Conservation (phyloP, 371 early-diverging fungal species). For the Syncephalastrum monosporum region DNA sequence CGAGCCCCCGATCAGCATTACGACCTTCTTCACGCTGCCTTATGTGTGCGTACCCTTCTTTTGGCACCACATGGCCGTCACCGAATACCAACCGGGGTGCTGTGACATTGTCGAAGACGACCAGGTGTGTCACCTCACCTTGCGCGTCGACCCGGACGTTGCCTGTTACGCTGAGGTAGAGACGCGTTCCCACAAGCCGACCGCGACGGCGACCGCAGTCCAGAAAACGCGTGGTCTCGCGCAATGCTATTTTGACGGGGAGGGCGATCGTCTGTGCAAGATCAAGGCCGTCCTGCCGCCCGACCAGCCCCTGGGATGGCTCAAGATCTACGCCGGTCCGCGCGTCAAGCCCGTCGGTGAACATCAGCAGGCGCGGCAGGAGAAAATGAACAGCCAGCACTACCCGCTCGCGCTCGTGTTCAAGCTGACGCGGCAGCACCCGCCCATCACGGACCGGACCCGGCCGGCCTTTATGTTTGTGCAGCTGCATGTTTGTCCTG, state of each 20-base stretch:
- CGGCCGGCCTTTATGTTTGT: constrained; percentile 37
- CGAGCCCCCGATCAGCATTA: constrained; percentile 22
- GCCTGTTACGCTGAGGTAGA: constrained; percentile 41
- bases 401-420: constrained; percentile 37
- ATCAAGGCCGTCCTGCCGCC: constrained; percentile 44
- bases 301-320: constrained; percentile 33
- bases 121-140: constrained; percentile 19
- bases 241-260: constrained; percentile 23
- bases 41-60: constrained; percentile 38
- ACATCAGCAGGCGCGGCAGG: constrained; percentile 10
- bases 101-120: constrained; percentile 13
- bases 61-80: constrained; percentile 24
- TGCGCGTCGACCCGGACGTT: constrained; percentile 21
- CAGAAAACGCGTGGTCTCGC: constrained; percentile 28
- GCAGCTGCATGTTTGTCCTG: constrained; percentile 27
- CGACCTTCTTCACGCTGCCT: constrained; percentile 37
- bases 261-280: constrained; percentile 25
- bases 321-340: constrained; percentile 42
- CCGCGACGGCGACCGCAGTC: background rate
- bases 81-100: constrained; percentile 15
- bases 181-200: constrained; percentile 10
- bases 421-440: constrained; percentile 16
- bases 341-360: constrained; percentile 9
- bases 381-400: constrained; percentile 14
- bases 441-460: background rate